Percentiles rank a stretch among this genome's conserved stretches.
Evolutionary conservation across 805 yeast species (phyloP).

Genomic region (Candida namnaoensis): DNA sequence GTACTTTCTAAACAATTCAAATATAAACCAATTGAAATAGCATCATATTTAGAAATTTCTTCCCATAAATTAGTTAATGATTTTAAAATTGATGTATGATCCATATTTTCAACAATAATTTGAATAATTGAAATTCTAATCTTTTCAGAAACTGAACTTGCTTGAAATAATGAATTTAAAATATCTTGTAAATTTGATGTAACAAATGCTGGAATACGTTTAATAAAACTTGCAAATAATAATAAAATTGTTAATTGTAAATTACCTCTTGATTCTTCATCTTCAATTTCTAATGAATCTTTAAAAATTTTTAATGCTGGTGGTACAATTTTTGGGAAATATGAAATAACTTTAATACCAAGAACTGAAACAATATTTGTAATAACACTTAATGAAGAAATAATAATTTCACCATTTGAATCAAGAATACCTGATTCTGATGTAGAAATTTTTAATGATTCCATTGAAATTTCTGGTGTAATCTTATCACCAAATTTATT

Average conservation of each 20-base stretch:
- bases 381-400: slow-evolving; percentile 68
- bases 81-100: slow-evolving; percentile 50
- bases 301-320: slow-evolving; percentile 59
- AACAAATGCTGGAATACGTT: slow-evolving; percentile 81
- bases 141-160: slow-evolving; percentile 48
- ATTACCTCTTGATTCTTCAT: slow-evolving; percentile 20
- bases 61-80: slow-evolving; percentile 61
- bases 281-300: slow-evolving; percentile 13
- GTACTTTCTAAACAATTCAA: slow-evolving; percentile 58
- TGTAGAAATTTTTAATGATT: slow-evolving; percentile 41
- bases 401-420: slow-evolving; percentile 48
- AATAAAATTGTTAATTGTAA: slow-evolving; percentile 66
- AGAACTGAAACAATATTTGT: slow-evolving; percentile 61
- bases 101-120: slow-evolving; percentile 57
- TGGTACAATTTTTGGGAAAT: slow-evolving; percentile 77
- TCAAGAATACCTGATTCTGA: slow-evolving; percentile 46
- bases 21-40: slow-evolving; percentile 57
- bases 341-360: slow-evolving; percentile 83
- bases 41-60: slow-evolving; percentile 24
- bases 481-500: slow-evolving; percentile 50
- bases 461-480: slow-evolving; percentile 36
- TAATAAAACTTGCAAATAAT: slow-evolving; percentile 64
- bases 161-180: slow-evolving; percentile 46
- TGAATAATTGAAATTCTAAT: slow-evolving; percentile 57
- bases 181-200: slow-evolving; percentile 58